Evolutionary conservation across 768 basidiomycete genomes (phyloP).

Genomic region (Boletus speciosus): DNA sequence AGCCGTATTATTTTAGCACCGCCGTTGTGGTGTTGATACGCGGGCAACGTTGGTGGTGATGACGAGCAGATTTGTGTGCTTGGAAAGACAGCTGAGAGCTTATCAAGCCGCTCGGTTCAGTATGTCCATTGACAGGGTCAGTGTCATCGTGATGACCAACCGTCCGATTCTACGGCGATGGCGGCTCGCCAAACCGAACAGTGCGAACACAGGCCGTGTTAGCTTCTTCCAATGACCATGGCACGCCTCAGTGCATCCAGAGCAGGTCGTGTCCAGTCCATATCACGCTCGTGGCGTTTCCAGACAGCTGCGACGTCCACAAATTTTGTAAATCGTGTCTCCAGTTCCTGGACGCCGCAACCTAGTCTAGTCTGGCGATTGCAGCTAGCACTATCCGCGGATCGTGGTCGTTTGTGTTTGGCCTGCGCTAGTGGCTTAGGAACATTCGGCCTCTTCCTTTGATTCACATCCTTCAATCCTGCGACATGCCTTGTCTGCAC

Average conservation of each 20-base stretch:
- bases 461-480: neutral
- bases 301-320: neutral
- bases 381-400: neutral
- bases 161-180: no score
- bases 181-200: neutral
- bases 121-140: neutral
- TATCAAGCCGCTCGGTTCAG: neutral
- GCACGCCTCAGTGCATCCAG: neutral
- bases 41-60: neutral
- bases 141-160: constrained; percentile 1
- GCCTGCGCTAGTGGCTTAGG: neutral
- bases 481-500: neutral
- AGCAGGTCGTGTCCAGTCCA: neutral
- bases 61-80: neutral
- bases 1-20: neutral
- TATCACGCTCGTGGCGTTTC: neutral
- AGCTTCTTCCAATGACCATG: neutral
- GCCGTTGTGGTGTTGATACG: neutral
- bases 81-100: neutral
- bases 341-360: neutral
- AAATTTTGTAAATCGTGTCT: neutral
- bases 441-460: neutral
- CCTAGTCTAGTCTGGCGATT: no score
- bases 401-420: neutral
- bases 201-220: neutral